A percentile compares a stretch with the other conserved stretches of the same genome.
Conservation (phyloP, 169 alveolate genomes). For the Eimeria sp. region DNA sequence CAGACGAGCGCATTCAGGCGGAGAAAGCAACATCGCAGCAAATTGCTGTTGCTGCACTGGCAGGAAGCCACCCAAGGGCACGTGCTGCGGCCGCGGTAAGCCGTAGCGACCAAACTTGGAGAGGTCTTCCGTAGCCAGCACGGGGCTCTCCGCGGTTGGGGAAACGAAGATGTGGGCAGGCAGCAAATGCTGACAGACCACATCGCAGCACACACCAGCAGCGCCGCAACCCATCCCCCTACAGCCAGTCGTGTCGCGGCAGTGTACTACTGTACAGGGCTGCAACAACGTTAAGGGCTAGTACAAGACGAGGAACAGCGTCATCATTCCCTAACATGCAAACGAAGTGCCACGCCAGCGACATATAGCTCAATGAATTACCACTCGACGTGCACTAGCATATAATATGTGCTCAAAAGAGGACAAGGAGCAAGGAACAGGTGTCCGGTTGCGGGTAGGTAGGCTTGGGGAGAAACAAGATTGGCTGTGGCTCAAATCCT, state of each 20-base stretch:
- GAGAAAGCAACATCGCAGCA: slow-evolving; percentile 43
- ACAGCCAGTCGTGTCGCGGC: neutral
- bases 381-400: neutral
- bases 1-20: slow-evolving; percentile 36
- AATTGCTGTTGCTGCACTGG: slow-evolving; percentile 62
- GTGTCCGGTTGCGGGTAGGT: neutral
- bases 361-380: neutral
- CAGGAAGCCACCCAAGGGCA: slow-evolving; percentile 57
- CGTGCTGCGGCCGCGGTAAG: slow-evolving; percentile 62
- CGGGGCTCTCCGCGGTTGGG: neutral
- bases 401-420: neutral
- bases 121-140: slow-evolving; percentile 43
- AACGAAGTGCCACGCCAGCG: neutral
- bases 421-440: neutral
- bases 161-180: slow-evolving; percentile 53
- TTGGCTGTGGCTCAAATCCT: neutral
- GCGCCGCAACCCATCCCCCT: neutral
- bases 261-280: neutral
- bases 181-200: slow-evolving; percentile 38
- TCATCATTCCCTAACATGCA: neutral
- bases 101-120: slow-evolving; percentile 10
- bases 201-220: neutral
- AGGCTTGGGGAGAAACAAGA: neutral
- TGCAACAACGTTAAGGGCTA: neutral
- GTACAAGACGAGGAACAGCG: neutral